These are phyloP conservation scores for Heliocybe sulcata DNA, from an alignment of 1,284 basidiomycete genomes.

Conservation along the genomic window DNA sequence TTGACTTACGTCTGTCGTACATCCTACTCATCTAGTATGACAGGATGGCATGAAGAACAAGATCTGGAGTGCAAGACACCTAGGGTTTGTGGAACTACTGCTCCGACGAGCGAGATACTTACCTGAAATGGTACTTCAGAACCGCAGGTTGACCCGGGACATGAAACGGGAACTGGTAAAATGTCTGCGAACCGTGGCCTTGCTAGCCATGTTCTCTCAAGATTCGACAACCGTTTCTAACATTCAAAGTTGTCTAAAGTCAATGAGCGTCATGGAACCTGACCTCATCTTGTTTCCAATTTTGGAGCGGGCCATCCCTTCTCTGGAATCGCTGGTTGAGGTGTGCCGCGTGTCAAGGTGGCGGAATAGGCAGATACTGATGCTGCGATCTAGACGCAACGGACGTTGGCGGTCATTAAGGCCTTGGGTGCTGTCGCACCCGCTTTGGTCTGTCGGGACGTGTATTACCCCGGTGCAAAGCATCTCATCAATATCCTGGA, in stretches of 20 bases:
- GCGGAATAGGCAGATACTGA: too few relatives aligned
- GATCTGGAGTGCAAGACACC: conserved; percentile 82
- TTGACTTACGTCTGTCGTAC: conserved; percentile 1
- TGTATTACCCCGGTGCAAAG: conserved; percentile 78
- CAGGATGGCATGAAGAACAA: conserved; percentile 80
- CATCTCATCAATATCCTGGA: conserved; percentile 80
- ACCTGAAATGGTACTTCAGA: conserved; percentile 25
- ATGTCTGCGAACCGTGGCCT: conserved; percentile 73
- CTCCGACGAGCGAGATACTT: conserved; percentile 3
- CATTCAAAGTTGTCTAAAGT: conserved; percentile 65
- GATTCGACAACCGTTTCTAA: conserved; percentile 58
- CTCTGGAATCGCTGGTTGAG: conserved; percentile 83
- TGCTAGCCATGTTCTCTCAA: conserved; percentile 90
- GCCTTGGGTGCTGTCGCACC: conserved; percentile 77
- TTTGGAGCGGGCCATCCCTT: conserved; percentile 81
- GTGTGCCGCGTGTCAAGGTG: conserved; percentile 21
- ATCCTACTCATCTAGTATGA: conserved; percentile 1
- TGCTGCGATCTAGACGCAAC: conserved; percentile 55
- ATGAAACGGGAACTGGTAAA: conserved; percentile 88
- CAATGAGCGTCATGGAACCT: conserved; percentile 80
- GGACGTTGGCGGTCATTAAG: conserved; percentile 83
- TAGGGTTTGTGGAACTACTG: conserved; percentile 23
- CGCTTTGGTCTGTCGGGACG: conserved; percentile 70
- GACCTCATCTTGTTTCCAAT: conserved; percentile 83
- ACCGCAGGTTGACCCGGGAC: conserved; percentile 67